Base-by-base conservation (phyloP, 208 protist species). In the Leishmania tarentolae region DNA sequence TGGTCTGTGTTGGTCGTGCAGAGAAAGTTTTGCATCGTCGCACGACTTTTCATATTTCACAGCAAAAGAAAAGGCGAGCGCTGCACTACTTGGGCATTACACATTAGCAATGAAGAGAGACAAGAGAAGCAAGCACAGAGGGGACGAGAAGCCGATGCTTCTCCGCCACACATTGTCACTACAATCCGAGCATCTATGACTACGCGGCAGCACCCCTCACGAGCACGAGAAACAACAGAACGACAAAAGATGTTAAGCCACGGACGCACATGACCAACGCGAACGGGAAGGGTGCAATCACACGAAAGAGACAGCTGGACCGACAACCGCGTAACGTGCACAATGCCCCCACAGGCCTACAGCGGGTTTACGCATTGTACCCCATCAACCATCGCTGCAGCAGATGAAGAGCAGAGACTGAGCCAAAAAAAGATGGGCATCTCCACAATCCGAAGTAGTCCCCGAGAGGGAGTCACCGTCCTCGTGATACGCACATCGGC, bases 391-490 rank as follows among this genome's bases (percentile, higher is more conserved):
- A 52, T 28, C 35, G 9, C 46, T 28, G 17, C 3, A 80, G 1
- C 9, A 71, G 63, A 65, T 57, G 57, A 84, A 65, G 75, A 70
- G 66, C 11, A 79, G 46, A n/a, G 73, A 9, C 31, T 74, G 35
- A 76, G 24, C 42, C 31, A 76, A 61, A 42, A 11, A 44, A 35
- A 42, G 66, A 46, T 35, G 5, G 40, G 66, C 15, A 46, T 35
- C 40, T 24, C 66, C 24, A n/a, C 37, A 21, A 71, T 28, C 37
- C 66, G 24, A 2, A 71, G 66, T 3, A n/a, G 66, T 46, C 40
- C 0, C 17, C 21, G 31, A 17, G 17, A 42, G 28, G 17, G 40
- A 71, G 66, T n/a, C 1, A 2, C 40, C 2, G 66, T 15, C 40
- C 3, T n/a, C 40, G 0, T 21, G 9, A 28, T n/a, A 24, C 40